Conservation (phyloP, 257 asterid species). For the Solanum boliviense region DNA sequence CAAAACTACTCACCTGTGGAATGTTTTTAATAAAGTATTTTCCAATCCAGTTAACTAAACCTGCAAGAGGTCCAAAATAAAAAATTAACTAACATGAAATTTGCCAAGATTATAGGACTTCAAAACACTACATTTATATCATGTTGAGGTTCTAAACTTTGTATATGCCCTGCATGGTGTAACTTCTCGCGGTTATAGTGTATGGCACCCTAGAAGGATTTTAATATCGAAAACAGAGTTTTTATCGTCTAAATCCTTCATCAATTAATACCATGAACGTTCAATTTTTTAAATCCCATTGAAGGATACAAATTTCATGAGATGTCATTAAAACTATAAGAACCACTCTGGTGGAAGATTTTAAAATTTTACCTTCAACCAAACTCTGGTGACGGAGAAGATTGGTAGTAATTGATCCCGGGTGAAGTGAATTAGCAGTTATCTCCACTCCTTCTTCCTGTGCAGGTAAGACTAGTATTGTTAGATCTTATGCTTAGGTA, state of each 20-base stretch:
- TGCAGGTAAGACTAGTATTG: background rate
- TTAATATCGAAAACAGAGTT: background rate
- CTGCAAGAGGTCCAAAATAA: background rate
- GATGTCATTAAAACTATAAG: background rate
- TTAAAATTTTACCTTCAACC: background rate
- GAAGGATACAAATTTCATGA: background rate
- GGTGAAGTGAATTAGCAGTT: slow-evolving; percentile 17
- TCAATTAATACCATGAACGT: background rate
- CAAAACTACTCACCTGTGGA: background rate
- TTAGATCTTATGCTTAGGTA: background rate
- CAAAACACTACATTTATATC: background rate
- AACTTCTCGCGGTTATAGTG: background rate
- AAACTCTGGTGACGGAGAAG: slow-evolving; percentile 8
- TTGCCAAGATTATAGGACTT: background rate
- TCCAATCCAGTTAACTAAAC: slow-evolving; percentile 2
- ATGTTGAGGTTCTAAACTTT: background rate
- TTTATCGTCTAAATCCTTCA: background rate
- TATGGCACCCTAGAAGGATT: background rate
- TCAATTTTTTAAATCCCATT: background rate
- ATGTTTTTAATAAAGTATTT: background rate
- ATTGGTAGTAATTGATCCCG: slow-evolving; percentile 14
- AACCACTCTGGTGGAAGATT: background rate
- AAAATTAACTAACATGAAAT: background rate
- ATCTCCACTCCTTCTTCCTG: slow-evolving; percentile 11
- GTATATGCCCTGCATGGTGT: background rate